Evolutionary conservation across 228 moss, liverwort and hornwort species (phyloP).

Genomic region (Sphagnum magellanicum): DNA sequence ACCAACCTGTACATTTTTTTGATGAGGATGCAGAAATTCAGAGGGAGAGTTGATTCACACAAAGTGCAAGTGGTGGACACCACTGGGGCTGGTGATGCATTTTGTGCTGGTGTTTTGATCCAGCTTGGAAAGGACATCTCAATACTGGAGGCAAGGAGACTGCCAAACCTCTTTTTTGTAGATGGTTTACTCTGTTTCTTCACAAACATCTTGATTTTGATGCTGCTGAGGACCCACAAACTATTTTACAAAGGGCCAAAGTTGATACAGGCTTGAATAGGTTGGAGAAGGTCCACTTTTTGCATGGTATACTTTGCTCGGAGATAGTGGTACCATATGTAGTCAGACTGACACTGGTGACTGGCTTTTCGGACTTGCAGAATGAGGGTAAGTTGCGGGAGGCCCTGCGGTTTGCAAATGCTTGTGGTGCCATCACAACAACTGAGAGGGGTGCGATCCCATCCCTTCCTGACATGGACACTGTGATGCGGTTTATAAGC

Average conservation of each 20-base stretch:
- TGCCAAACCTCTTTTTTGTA: too few relatives aligned
- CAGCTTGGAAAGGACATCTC: constrained; percentile 24
- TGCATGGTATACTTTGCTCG: too few relatives aligned
- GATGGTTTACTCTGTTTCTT: too few relatives aligned
- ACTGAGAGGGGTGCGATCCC: constrained; percentile 19
- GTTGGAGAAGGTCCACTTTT: too few relatives aligned
- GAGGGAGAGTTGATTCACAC: constrained; percentile 25
- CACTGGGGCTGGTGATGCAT: constrained; percentile 48
- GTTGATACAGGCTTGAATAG: too few relatives aligned
- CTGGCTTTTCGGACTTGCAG: constrained; percentile 7
- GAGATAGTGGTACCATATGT: too few relatives aligned
- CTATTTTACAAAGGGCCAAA: too few relatives aligned
- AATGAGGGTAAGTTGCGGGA: constrained; percentile 36
- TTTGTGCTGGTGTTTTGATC: constrained; percentile 40
- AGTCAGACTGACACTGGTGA: too few relatives aligned
- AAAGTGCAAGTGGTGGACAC: constrained; percentile 57
- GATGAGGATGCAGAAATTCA: constrained; percentile 19
- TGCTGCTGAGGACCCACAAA: too few relatives aligned
- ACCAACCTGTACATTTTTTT: too few relatives aligned
- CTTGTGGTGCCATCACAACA: constrained; percentile 22
- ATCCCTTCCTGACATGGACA: constrained; percentile 45
- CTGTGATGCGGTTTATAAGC: constrained; percentile 8
- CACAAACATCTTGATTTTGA: too few relatives aligned
- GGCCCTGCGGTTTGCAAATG: constrained; percentile 13
- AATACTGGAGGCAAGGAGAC: constrained; percentile 19